phyloP scores from a whole-genome alignment of 805 yeast species.

The Kazachstania kunashirensis region DNA sequence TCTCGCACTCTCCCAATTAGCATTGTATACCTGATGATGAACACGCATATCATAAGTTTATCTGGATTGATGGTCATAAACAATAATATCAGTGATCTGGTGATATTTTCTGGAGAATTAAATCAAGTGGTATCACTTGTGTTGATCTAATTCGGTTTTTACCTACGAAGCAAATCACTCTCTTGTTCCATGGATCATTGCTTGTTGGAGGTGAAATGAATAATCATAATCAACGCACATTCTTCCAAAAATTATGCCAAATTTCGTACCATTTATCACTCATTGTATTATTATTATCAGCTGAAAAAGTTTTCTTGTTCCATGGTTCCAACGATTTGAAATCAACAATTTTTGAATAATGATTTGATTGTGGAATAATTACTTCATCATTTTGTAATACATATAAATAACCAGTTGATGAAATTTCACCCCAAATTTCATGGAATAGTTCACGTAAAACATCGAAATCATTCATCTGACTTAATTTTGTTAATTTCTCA shows the following conservation, averaged over 20 bases:
- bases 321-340: constrained; percentile 20
- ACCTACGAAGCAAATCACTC: no score
- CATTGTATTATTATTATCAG: constrained; percentile 5
- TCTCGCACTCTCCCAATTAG: no score
- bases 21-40: no score
- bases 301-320: constrained; percentile 8
- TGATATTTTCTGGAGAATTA: no score
- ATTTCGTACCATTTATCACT: constrained; percentile 14
- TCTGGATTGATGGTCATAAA: no score
- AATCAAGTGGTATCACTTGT: no score
- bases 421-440: constrained; percentile 27
- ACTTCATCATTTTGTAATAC: constrained; percentile 3
- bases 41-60: no score
- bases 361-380: not conserved
- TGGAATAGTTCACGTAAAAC: constrained; percentile 22
- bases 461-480: constrained; percentile 15
- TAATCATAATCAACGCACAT: not conserved
- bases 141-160: no score
- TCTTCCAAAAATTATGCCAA: constrained; percentile 14
- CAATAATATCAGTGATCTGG: no score
- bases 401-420: constrained; percentile 15
- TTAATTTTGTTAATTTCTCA: constrained; percentile 10
- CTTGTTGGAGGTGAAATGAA: no score
- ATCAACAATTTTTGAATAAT: constrained; percentile 17
- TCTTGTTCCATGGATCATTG: no score